These are phyloP conservation scores for Paecilomyces variotii DNA, from an alignment of 2,329 filamentous ascomycete species.

Conservation along the genomic window DNA sequence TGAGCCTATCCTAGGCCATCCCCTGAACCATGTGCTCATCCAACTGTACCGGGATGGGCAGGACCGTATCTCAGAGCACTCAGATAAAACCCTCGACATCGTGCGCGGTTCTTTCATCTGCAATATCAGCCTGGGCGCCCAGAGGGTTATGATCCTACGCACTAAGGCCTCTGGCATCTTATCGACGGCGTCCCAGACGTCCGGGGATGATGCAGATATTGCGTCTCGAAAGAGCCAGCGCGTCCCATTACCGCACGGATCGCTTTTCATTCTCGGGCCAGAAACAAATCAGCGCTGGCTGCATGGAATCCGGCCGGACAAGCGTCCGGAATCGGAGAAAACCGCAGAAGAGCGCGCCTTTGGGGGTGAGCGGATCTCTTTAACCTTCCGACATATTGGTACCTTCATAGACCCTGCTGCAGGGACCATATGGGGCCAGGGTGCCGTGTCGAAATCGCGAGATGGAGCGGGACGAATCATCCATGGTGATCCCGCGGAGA, in stretches of 20 bases:
- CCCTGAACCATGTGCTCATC: constrained; percentile 84
- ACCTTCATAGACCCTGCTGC: constrained; percentile 67
- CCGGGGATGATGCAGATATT: constrained; percentile 10
- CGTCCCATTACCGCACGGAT: constrained; percentile 76
- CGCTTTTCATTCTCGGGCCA: constrained; percentile 73
- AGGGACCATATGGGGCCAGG: constrained; percentile 80
- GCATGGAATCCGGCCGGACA: constrained; percentile 86
- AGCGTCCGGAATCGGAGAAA: constrained; percentile 62
- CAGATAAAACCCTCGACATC: constrained; percentile 93
- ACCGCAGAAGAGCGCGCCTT: constrained; percentile 62
- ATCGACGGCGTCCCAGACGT: background rate
- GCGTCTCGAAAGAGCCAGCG: constrained; percentile 54
- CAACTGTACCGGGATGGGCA: constrained; percentile 84
- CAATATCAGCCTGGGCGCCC: constrained; percentile 87
- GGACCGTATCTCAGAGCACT: constrained; percentile 94
- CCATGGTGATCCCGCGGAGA: constrained; percentile 60
- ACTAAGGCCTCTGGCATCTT: constrained; percentile 49
- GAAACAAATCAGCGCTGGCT: constrained; percentile 79
- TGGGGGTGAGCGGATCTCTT: constrained; percentile 70
- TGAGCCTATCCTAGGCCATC: constrained; percentile 66
- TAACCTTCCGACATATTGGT: constrained; percentile 84
- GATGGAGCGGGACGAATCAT: constrained; percentile 55
- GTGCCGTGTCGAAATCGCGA: constrained; percentile 62
- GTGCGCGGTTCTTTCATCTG: constrained; percentile 72
- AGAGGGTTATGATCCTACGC: constrained; percentile 81